Evolutionary conservation across 352 stramenopile species (phyloP), one percentile per base, ranked within the genome.

Genomic region (Globisporangium nodosum): DNA sequence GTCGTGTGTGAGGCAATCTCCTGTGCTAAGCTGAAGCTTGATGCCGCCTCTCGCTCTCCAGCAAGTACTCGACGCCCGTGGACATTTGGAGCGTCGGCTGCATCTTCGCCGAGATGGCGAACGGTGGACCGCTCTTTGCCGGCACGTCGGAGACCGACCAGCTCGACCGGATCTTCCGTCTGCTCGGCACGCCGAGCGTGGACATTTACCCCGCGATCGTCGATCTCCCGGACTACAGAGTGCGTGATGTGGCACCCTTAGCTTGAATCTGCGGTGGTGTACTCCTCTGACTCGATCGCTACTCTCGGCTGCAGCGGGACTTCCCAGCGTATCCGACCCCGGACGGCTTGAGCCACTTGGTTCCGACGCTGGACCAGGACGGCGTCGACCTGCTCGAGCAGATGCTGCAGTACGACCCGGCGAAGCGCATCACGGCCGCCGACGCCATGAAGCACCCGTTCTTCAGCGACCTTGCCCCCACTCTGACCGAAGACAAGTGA

Each of bases 71-170:
- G 45, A 99, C 97, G 13, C 96, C 97, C 3, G 97, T 99, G 37
- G 97, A 99, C 74, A 98, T 99, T 61, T 99, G 97, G 97, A 98
- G 85, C 68, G 96, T 99, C 39, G 97, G 97, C 52, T 98, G 82
- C 87, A 99, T 99, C 64, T 99, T 99, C 74, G 97, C 97, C 27
- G 97, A 98, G 60, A 98, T 98, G 92, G 85, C 89, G 31, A 96
- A 95, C 62, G 81, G 83, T 30, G 78, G 81, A 43, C 97, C 97
- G 35, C 80, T 99, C 18, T 97, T 99, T 52, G 93, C 96, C 1
- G 97, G 97, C 45, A 99, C 94, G 18, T 98, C 94, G 11, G 97
- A 99, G 73, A 65, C 75, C 16, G 96, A 99, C 79, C 97, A 99
- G 78, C 74, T 97, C n/a, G 87, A 98, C 64, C 91, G 94, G 37